These are phyloP conservation scores for Bruguiera hainesii DNA, from an alignment of 441 rosid genomes.

Conservation along the genomic window DNA sequence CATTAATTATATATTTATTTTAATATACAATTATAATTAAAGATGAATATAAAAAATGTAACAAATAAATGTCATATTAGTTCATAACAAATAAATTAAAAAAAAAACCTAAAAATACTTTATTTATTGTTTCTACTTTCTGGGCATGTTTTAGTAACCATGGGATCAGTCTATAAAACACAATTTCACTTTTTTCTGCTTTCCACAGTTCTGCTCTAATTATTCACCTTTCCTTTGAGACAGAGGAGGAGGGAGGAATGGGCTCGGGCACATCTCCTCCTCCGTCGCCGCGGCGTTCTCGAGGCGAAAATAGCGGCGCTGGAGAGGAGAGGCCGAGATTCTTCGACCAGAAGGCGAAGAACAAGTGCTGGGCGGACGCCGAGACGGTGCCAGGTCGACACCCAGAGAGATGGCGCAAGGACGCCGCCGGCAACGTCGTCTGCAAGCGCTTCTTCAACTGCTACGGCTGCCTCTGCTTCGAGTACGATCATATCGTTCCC, in stretches of 20 bases:
- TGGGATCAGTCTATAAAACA: no score
- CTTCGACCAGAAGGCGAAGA: conserved; percentile 69
- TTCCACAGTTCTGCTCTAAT: no score
- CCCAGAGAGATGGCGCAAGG: conserved; percentile 95
- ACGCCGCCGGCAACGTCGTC: conserved; percentile 80
- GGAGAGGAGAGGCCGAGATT: conserved; percentile 62
- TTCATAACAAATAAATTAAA: no score
- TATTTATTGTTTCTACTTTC: no score
- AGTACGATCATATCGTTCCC: conserved; percentile 86
- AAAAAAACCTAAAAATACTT: no score
- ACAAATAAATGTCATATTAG: no score
- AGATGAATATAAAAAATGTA: no score
- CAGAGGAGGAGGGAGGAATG: conserved; percentile 13
- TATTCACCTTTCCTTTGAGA: no score
- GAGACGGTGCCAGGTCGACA: conserved; percentile 75
- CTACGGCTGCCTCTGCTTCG: conserved; percentile 83
- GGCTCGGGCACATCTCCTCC: conserved; percentile 18
- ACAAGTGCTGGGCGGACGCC: conserved; percentile 70
- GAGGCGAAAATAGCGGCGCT: conserved; percentile 17
- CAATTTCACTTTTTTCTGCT: no score
- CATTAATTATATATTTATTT: no score
- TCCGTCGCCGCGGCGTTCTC: conserved; percentile 33
- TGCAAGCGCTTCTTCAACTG: conserved; percentile 88
- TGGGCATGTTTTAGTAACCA: no score
- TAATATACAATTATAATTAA: no score